Percentiles rank a stretch among this genome's conserved stretches.
Evolutionary conservation across 2,329 filamentous ascomycete species (phyloP).

Genomic region (Cryphonectria radicalis): DNA sequence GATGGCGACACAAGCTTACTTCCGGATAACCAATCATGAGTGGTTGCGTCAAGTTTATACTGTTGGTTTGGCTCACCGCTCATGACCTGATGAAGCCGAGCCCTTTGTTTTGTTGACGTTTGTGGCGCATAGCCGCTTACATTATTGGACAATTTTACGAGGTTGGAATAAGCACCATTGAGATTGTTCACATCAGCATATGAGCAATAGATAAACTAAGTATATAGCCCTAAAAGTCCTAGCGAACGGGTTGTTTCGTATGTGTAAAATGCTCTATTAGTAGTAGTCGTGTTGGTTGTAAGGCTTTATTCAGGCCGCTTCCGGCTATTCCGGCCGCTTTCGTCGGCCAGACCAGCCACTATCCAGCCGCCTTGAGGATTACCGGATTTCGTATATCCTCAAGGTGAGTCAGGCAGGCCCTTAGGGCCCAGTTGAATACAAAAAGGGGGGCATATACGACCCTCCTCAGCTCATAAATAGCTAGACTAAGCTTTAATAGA

Average conservation of each 20-base stretch:
- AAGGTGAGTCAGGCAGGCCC: too few relatives aligned
- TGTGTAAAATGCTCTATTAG: not conserved
- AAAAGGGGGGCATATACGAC: too few relatives aligned
- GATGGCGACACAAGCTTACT: not conserved
- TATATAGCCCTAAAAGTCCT: not conserved
- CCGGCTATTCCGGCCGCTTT: too few relatives aligned
- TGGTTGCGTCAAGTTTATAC: not conserved
- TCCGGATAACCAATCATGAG: not conserved
- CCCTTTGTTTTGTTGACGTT: not conserved
- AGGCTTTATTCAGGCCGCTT: too few relatives aligned
- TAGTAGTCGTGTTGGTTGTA: not conserved
- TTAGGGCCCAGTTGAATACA: too few relatives aligned
- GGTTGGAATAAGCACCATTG: not conserved
- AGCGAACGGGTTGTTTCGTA: not conserved
- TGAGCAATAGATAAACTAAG: not conserved
- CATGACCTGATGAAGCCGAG: not conserved
- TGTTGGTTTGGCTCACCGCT: not conserved
- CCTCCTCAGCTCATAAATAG: too few relatives aligned
- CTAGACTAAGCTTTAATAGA: too few relatives aligned
- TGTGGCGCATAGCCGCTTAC: not conserved
- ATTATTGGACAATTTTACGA: not conserved
- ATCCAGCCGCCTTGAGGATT: too few relatives aligned
- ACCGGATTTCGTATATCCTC: too few relatives aligned
- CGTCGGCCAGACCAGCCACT: too few relatives aligned
- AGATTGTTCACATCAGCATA: not conserved